phyloP scores from a whole-genome alignment of 2,329 filamentous ascomycete genomes.

The Ceratocystis destructans region DNA sequence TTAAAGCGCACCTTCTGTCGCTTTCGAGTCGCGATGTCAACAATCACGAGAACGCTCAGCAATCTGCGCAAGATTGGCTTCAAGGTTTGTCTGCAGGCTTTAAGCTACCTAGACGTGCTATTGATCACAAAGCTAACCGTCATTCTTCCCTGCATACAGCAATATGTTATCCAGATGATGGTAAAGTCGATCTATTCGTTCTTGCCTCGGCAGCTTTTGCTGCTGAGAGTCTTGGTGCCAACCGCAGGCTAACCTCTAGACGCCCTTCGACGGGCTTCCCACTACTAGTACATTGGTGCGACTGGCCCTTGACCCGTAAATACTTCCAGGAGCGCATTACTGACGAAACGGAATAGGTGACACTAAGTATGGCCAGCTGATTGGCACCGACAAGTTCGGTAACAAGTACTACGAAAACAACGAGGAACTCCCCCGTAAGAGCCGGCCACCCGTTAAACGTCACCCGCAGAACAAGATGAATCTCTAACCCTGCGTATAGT shows the following conservation, averaged over 20 bases:
- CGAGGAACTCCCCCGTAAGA: conserved; percentile 79
- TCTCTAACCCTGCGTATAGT: conserved; percentile 38
- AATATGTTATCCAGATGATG: conserved; percentile 84
- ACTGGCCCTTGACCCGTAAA: not conserved
- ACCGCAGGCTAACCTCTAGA: not conserved
- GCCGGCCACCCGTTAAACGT: not conserved
- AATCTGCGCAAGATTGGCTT: conserved; percentile 80
- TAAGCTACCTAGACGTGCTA: not conserved
- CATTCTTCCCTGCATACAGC: conserved; percentile 36
- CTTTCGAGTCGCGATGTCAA: conserved; percentile 58
- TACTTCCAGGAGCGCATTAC: not conserved
- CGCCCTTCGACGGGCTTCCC: not conserved
- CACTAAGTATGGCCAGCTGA: conserved; percentile 80
- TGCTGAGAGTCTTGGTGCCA: no score
- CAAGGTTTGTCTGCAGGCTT: conserved; percentile 46
- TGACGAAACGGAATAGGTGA: conserved; percentile 49
- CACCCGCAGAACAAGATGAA: not conserved
- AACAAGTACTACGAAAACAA: conserved; percentile 98
- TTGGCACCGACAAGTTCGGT: conserved; percentile 77
- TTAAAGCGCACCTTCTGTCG: not conserved
- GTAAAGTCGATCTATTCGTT: conserved; percentile 35
- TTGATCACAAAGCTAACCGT: not conserved
- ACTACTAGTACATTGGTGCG: conserved; percentile 43
- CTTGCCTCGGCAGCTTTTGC: not conserved
- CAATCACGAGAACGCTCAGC: conserved; percentile 67